These are phyloP conservation scores for Globisporangium takayamanum DNA, from an alignment of 352 stramenopile species.

Conservation along the genomic window DNA sequence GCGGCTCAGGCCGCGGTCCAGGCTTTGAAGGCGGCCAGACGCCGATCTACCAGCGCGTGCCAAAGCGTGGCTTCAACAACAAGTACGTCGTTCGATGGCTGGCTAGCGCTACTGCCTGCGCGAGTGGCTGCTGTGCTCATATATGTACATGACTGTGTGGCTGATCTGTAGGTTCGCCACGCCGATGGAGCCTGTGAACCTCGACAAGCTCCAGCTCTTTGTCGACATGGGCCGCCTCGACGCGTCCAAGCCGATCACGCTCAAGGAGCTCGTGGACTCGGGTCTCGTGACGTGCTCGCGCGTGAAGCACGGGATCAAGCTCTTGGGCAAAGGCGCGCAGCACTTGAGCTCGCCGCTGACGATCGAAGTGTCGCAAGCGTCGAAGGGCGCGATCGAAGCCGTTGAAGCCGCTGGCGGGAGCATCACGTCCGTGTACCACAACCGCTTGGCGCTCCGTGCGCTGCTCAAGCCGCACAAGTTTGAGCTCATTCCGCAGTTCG, in stretches of 20 bases:
- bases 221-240: conserved; percentile 95
- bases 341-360: conserved; percentile 87
- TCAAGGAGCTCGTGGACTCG: conserved; percentile 89
- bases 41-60: conserved; percentile 93
- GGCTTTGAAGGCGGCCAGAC: conserved; percentile 99
- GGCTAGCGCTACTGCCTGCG: conserved; percentile 13
- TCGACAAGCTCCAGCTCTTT: conserved; percentile 94
- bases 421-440: conserved; percentile 97
- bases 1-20: conserved; percentile 67
- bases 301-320: conserved; percentile 95
- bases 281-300: conserved; percentile 85
- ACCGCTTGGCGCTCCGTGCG: conserved; percentile 91
- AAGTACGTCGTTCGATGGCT: conserved; percentile 25
- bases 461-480: conserved; percentile 97
- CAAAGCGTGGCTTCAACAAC: conserved; percentile 98
- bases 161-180: conserved; percentile 52
- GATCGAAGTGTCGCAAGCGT: conserved; percentile 95
- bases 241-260: conserved; percentile 87
- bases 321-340: conserved; percentile 87
- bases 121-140: not conserved
- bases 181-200: conserved; percentile 90
- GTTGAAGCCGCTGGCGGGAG: conserved; percentile 92
- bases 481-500: conserved; percentile 88
- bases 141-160: not conserved
- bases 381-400: conserved; percentile 90